Conservation (phyloP, 768 basidiomycete genomes). For the Kondoa malvinella region DNA sequence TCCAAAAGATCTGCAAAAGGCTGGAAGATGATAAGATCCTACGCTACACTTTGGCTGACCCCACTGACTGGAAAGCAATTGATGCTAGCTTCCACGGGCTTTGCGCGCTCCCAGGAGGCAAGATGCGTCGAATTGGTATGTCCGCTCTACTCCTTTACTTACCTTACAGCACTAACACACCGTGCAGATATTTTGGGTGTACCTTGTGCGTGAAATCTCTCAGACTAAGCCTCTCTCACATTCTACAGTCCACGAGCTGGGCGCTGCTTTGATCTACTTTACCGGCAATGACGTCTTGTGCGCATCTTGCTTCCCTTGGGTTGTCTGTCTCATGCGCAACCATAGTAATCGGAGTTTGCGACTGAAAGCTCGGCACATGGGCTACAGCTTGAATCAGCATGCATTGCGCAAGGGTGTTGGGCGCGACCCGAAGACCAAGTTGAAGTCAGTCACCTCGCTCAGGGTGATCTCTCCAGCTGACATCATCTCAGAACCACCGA, state of each 20-base stretch:
- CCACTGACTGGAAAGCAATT: slow-evolving; percentile 48
- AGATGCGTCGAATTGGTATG: slow-evolving; percentile 45
- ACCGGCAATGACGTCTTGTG: slow-evolving; percentile 92
- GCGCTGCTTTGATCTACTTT: slow-evolving; percentile 79
- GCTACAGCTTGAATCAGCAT: slow-evolving; percentile 72
- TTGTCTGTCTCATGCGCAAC: too few species aligned
- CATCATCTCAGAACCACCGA: neutral
- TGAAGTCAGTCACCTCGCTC: slow-evolving; percentile 34
- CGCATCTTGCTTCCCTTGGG: too few species aligned
- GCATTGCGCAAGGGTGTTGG: slow-evolving; percentile 59
- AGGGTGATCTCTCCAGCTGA: neutral
- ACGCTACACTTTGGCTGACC: slow-evolving; percentile 61
- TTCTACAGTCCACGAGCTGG: slow-evolving; percentile 47
- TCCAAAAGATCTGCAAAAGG: slow-evolving; percentile 43
- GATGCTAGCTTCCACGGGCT: slow-evolving; percentile 46
- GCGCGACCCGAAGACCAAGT: slow-evolving; percentile 48
- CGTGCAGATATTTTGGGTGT: slow-evolving; percentile 31
- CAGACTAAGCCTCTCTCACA: neutral
- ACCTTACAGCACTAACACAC: too few species aligned
- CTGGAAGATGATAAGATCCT: slow-evolving; percentile 48
- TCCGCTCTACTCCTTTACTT: neutral
- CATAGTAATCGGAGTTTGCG: slow-evolving; percentile 77
- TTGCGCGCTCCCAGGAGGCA: slow-evolving; percentile 30
- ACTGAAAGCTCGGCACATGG: slow-evolving; percentile 59
- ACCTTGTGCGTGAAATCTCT: neutral